Evolutionary conservation across 805 yeast genomes (phyloP).

Genomic region (Jamesozyma rosinii): DNA sequence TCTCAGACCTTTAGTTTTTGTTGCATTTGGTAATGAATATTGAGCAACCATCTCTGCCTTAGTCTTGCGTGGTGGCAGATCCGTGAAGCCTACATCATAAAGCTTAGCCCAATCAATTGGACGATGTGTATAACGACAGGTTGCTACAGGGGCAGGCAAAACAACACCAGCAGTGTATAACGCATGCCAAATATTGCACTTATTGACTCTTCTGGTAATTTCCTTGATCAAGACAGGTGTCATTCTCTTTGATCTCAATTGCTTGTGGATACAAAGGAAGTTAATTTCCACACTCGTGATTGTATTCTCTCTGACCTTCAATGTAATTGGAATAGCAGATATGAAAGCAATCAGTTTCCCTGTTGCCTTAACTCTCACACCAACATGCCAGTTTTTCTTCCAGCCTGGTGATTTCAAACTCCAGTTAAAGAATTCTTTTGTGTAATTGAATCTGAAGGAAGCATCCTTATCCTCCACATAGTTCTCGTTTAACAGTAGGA

Average conservation of each 20-base stretch:
- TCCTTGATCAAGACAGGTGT: slow-evolving; percentile 92
- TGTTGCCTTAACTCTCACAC: slow-evolving; percentile 74
- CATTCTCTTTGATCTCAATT: slow-evolving; percentile 82
- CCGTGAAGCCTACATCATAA: slow-evolving; percentile 82
- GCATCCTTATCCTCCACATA: slow-evolving; percentile 94
- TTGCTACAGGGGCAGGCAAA: slow-evolving; percentile 84
- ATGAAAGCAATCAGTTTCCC: slow-evolving; percentile 84
- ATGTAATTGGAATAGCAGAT: slow-evolving; percentile 73
- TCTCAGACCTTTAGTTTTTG: slow-evolving; percentile 44
- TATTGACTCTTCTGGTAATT: slow-evolving; percentile 85
- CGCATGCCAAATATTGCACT: slow-evolving; percentile 86
- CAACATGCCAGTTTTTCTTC: slow-evolving; percentile 81
- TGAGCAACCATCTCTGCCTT: slow-evolving; percentile 61
- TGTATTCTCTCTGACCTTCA: slow-evolving; percentile 48
- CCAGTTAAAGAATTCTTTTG: slow-evolving; percentile 79
- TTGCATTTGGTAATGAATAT: slow-evolving; percentile 48
- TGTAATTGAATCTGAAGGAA: slow-evolving; percentile 82
- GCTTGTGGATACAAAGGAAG: slow-evolving; percentile 89
- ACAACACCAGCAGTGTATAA: slow-evolving; percentile 87
- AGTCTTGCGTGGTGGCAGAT: slow-evolving; percentile 63
- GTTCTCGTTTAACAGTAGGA: slow-evolving; percentile 71
- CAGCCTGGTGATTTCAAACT: slow-evolving; percentile 93
- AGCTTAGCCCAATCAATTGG: slow-evolving; percentile 88
- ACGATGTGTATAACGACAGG: slow-evolving; percentile 86
- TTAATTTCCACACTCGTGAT: slow-evolving; percentile 79